Base-by-base conservation (phyloP, 768 basidiomycete species). In the Podaxis sp. region DNA sequence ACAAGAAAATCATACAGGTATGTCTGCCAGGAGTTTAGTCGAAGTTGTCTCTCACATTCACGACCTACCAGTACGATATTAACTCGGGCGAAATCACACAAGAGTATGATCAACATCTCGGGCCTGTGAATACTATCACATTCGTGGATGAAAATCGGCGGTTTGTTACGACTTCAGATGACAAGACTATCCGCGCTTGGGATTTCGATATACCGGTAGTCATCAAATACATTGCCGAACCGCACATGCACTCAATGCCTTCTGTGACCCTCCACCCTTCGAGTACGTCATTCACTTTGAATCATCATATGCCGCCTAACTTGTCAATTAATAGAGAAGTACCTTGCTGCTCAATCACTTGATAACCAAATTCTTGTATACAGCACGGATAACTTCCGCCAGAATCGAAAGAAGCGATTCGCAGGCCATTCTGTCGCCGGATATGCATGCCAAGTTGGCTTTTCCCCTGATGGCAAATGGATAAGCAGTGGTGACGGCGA, bases 171-270 rank as follows among this genome's bases (percentile, higher is more conserved):
- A 98, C 96, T 13, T 98, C 95, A 9, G 97, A 99, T 73, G 97
- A 99, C 78, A 98, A 98, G 78, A 97, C 95, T 2, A 97, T 99
- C 65, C 89, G 97, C 50, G 96, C 94, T 17, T 99, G 97, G 97
- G 97, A 99, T 74, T 98, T 90, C 74, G 97, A 99, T 75, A 98
- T 99, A 65, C 97, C 97, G 4, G 97, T 98, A 38, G 94, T 97
- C 57, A 98, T 99, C 81, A 99, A 99, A 75, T 97, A 98, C 74
- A 98, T 98, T 63, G 96, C 97, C 19, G 97, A 99, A 74, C 97
- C 97, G 3, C 89, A 94, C 71, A 98, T 99, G 97, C 96, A 99
- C 77, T 97, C 94, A 17, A 98, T 99, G 96, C 97, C 97, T 6
- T 93, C 97, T 17, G 96, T 98, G 52, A 96, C 95, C 4, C 76